Conservation (phyloP, 345 rosid genomes). For the Punica granatum region DNA sequence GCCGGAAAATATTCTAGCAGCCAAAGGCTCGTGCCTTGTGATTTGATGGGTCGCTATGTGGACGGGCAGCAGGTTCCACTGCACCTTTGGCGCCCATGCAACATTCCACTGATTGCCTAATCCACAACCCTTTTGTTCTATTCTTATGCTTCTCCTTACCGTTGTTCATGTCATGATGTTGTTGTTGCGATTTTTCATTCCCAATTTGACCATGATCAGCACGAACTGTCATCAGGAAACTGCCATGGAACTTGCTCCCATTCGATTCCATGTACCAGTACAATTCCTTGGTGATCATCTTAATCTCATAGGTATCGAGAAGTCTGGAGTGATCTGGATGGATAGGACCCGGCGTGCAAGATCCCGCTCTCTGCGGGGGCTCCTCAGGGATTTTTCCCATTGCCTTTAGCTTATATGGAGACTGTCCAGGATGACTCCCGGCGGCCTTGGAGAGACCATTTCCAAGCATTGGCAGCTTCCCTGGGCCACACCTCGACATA, state of each 20-base stretch:
- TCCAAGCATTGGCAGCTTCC: not conserved
- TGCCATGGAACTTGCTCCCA: not conserved
- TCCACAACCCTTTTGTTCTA: not conserved
- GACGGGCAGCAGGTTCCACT: not conserved
- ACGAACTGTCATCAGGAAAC: not conserved
- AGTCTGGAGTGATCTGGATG: not conserved
- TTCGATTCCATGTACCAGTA: slow-evolving; percentile 1
- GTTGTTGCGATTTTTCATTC: not conserved
- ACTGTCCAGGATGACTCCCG: not conserved
- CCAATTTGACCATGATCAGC: not conserved
- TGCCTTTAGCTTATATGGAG: not conserved
- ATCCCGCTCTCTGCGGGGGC: not conserved
- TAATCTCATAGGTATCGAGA: slow-evolving; percentile 7
- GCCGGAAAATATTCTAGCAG: too few species aligned
- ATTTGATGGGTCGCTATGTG: not conserved
- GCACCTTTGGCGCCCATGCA: not conserved
- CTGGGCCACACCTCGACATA: not conserved
- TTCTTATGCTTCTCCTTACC: not conserved
- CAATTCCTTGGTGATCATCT: not conserved
- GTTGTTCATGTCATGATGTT: not conserved
- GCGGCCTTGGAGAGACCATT: not conserved
- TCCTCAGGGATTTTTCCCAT: not conserved
- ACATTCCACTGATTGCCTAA: not conserved
- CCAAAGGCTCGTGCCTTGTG: too few species aligned
- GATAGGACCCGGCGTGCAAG: not conserved